These are phyloP conservation scores for Allium cepa DNA, from an alignment of 106 monocot genomes.

Conservation along the genomic window DNA sequence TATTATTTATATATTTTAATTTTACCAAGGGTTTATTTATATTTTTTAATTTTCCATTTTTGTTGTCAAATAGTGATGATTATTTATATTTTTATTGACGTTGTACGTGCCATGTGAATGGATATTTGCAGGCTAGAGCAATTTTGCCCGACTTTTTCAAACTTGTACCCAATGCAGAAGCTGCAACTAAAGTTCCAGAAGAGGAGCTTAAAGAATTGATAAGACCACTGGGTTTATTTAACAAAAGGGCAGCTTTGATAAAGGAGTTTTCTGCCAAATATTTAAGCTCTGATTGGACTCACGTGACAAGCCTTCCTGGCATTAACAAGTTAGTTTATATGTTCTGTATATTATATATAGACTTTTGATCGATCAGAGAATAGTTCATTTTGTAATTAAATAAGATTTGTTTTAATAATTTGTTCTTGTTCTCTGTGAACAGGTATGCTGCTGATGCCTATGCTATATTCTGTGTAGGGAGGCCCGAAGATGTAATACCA, in stretches of 20 bases:
- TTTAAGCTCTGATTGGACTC: constrained; percentile 35
- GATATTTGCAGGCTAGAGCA: constrained; percentile 20
- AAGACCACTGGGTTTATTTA: constrained; percentile 27
- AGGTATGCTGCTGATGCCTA: constrained; percentile 76
- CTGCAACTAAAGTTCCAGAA: constrained; percentile 1
- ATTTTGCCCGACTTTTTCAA: constrained; percentile 18
- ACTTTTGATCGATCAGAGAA: too few species aligned
- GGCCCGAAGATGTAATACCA: constrained; percentile 32
- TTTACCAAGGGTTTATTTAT: too few species aligned
- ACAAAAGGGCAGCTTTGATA: constrained; percentile 27
- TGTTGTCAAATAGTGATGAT: too few species aligned
- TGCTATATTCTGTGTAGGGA: constrained; percentile 56
- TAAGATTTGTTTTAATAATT: neutral
- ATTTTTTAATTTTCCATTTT: too few species aligned
- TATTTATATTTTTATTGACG: too few species aligned
- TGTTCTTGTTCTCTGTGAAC: neutral
- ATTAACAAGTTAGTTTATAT: constrained; percentile 42
- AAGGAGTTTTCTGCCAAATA: constrained; percentile 25
- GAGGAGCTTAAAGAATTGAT: constrained; percentile 19
- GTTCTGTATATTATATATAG: neutral
- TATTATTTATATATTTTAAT: too few species aligned
- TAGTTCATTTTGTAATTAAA: too few species aligned
- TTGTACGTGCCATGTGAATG: too few species aligned
- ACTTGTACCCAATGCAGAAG: constrained; percentile 24
- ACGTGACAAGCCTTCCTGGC: constrained; percentile 51